Evolutionary conservation across 1,139 yeast genomes (phyloP).

Genomic region (Zhuliangozyma parablackwelliae): DNA sequence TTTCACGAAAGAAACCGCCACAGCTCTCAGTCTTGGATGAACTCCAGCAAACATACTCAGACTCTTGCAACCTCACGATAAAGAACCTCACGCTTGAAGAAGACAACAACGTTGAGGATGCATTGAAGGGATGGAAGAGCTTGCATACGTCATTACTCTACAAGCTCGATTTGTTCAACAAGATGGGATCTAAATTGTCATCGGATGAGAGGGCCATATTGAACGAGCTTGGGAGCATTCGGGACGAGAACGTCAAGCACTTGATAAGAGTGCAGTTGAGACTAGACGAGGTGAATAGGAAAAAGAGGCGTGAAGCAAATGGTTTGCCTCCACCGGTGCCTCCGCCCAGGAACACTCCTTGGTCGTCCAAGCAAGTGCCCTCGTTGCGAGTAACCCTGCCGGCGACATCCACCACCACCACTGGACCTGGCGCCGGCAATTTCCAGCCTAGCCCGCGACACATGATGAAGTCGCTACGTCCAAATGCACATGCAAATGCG

Average conservation of each 20-base stretch:
- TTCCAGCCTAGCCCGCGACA: too few species aligned
- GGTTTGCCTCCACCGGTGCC: conserved; percentile 12
- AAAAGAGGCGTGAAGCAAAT: conserved; percentile 11
- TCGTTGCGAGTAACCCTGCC: conserved; percentile 19
- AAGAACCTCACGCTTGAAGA: conserved; percentile 58
- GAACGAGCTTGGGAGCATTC: conserved; percentile 43
- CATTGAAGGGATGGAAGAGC: conserved; percentile 69
- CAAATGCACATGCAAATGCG: conserved; percentile 10
- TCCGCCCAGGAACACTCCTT: conserved; percentile 5
- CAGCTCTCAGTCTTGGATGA: conserved; percentile 50
- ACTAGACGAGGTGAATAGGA: conserved; percentile 34
- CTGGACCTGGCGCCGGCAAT: too few species aligned
- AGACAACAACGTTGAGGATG: conserved; percentile 45
- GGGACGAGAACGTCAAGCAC: conserved; percentile 50
- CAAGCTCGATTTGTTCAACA: conserved; percentile 54
- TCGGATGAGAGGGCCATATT: conserved; percentile 42
- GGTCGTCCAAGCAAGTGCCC: conserved; percentile 17
- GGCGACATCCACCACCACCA: background rate
- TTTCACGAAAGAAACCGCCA: conserved; percentile 55
- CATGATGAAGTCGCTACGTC: conserved; percentile 37
- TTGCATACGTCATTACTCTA: conserved; percentile 57
- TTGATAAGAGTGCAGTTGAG: conserved; percentile 41
- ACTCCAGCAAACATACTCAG: conserved; percentile 57
- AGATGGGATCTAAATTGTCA: conserved; percentile 27
- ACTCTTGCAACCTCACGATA: conserved; percentile 55